Evolutionary conservation across 2,329 filamentous ascomycete genomes (phyloP).

Genomic region (Fusarium palustre): DNA sequence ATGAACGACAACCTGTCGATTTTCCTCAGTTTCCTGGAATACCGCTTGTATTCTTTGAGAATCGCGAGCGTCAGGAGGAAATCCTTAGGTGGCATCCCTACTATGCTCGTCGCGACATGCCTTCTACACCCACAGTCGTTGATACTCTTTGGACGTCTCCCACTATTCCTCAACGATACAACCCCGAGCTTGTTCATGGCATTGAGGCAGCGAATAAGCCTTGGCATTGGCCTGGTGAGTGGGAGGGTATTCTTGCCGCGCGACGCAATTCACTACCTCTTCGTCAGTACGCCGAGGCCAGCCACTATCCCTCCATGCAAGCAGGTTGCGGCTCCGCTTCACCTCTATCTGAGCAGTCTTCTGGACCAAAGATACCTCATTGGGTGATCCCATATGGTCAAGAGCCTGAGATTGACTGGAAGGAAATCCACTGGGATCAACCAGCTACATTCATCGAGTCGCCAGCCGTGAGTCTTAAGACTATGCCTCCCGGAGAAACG

Average conservation of each 20-base stretch:
- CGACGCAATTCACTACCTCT: background rate
- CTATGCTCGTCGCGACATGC: background rate
- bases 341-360: background rate
- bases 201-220: background rate
- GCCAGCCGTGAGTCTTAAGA: background rate
- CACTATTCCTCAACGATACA: background rate
- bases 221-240: background rate
- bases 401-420: background rate
- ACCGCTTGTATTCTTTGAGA: background rate
- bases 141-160: conserved; percentile 4
- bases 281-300: background rate
- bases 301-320: no score
- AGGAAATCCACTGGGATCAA: background rate
- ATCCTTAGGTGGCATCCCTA: conserved; percentile 16
- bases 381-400: background rate
- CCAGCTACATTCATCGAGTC: background rate
- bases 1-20: background rate
- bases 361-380: background rate
- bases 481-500: background rate
- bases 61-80: background rate
- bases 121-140: no score
- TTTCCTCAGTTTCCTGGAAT: background rate
- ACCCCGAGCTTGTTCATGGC: background rate
- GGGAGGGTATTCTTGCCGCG: background rate
- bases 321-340: background rate